Evolutionary conservation across 192 early-diverging fungal genomes (phyloP), one percentile per base, ranked within the genome.

Genomic region (Phlyctochytrium bullatum): DNA sequence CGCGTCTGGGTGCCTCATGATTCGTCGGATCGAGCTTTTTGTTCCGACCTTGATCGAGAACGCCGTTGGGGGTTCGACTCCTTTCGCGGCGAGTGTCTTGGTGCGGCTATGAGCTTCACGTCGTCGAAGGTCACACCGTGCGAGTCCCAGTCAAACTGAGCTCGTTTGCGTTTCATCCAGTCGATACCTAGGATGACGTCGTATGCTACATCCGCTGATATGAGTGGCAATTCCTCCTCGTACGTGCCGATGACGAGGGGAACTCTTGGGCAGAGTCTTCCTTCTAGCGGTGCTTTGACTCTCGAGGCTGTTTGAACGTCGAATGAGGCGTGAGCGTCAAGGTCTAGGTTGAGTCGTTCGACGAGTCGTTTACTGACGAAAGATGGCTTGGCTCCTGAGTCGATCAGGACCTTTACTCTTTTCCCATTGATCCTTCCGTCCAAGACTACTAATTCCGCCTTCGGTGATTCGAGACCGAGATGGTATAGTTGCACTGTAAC

Each of bases 161-260:
- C n/a, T n/a, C n/a, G n/a, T n/a, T n/a, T n/a, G n/a, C n/a, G 14
- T 20, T 65, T 65, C 28, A 65, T 16, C 64, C 64, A 65, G 62
- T 65, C 64, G 16, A 64, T 65, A 4, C 64, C 64, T 28, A 65
- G 64, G 10, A 65, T 65, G 16, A 61, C 27, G 62, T 65, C 64
- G 28, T 65, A 65, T 17, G 64, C 62, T 14, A 65, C 14, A 32
- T 59, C 14, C 33, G 64, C 57, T 10, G 10, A 59, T 14, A 59
- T 50, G 40, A 50, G 40, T 10, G 40, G 40, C n/a, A 10, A n/a
- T n/a, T 50, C n/a, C n/a, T 50, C 40, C n/a, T 50, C 40, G 40
- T 50, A 50, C 10, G 40, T 14, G 40, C 40, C 40, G 40, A 50
- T n/a, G 12, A n/a, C n/a, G 40, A 50, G 40, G 12, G n/a, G 40